Evolutionary conservation across 1,139 yeast species (phyloP), one percentile per base, ranked within the genome.

Genomic region (Suhomyces kunorum): DNA sequence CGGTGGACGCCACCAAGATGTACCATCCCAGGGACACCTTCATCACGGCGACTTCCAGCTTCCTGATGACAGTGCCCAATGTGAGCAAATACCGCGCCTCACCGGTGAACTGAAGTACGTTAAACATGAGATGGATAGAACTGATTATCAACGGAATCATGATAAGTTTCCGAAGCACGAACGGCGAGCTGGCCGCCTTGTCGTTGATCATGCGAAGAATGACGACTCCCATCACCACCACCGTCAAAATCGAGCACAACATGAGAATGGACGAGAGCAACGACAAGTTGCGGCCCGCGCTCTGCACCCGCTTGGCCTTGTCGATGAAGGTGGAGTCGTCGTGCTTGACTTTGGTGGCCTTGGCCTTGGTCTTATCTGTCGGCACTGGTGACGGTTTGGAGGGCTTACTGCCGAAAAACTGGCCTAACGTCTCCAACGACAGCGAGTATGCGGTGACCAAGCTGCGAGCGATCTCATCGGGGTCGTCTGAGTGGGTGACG

Each of bases 401-500:
- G 8, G 14, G 7, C 20, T 29, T 32, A 6, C 18, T 24, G n/a
- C 28, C 32, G 13, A 39, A 35, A 22, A 14, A 30, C 13, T 28
- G 32, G 26, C 30, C 36, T 22, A 32, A 38, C 6, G 42, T 13
- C n/a, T 34, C 39, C 6, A 41, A 16, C 2, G 42, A 34, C 35
- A 30, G 39, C 12, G 31, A 9, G 15, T 44, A 44, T 3, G 44
- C 40, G 12, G 40, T 37, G 6, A 38, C 39, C 34, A 44, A 40
- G 28, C 40, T 27, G 4, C 28, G 17, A n/a, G 44, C 44, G 45
- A 76, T 61, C 13, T 56, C 61, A 2, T 53, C 55, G 2, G 74
- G 59, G 45, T 71, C 63, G 20, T 58, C 54, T 35, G 66, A 63
- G 6, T 59, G 61, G 6, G 80, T 68, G 17, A 74, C 59, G 17